Conservation (phyloP, 805 yeast species). For the Wickerhamiella brachini region DNA sequence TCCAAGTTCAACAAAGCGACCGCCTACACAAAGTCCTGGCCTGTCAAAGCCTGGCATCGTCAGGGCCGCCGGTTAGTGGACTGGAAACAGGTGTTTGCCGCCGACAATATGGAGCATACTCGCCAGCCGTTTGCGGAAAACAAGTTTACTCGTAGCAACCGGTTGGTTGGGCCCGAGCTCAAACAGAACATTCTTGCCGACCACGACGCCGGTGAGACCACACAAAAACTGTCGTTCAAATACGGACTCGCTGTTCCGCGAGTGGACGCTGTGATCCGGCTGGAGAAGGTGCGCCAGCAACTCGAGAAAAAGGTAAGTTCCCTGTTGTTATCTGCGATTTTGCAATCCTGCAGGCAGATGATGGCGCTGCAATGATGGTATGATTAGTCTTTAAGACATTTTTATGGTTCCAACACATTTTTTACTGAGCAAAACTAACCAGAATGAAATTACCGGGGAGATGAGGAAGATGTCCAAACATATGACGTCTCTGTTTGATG, state of each 20-base stretch:
- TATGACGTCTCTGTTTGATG: conserved; percentile 75
- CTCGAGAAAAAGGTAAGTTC: conserved; percentile 48
- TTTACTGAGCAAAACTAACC: conserved; percentile 12
- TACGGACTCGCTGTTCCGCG: conserved; percentile 74
- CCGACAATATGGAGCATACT: conserved; percentile 8
- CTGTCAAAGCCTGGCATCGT: conserved; percentile 20
- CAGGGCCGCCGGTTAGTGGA: conserved; percentile 12
- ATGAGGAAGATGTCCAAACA: conserved; percentile 43
- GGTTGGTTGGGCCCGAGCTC: conserved; percentile 42
- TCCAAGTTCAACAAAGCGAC: conserved; percentile 55
- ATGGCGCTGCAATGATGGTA: conserved; percentile 32
- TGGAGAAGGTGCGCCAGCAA: conserved; percentile 49
- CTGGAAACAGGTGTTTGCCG: conserved; percentile 21
- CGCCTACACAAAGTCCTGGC: conserved; percentile 19
- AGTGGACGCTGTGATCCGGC: conserved; percentile 71
- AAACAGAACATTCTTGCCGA: conserved; percentile 48
- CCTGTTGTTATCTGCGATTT: neutral
- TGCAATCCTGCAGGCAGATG: neutral
- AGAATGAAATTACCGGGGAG: conserved; percentile 42
- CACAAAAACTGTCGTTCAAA: conserved; percentile 63
- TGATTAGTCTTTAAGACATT: conserved; percentile 76
- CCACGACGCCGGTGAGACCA: conserved; percentile 37
- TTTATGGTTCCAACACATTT: conserved; percentile 33
- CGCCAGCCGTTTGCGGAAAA: conserved; percentile 73
- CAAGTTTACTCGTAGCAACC: conserved; percentile 51